A percentile compares a stretch with the other conserved stretches of the same genome.
Conservation (phyloP, 306 rosid species). For the Biancaea sappan region DNA sequence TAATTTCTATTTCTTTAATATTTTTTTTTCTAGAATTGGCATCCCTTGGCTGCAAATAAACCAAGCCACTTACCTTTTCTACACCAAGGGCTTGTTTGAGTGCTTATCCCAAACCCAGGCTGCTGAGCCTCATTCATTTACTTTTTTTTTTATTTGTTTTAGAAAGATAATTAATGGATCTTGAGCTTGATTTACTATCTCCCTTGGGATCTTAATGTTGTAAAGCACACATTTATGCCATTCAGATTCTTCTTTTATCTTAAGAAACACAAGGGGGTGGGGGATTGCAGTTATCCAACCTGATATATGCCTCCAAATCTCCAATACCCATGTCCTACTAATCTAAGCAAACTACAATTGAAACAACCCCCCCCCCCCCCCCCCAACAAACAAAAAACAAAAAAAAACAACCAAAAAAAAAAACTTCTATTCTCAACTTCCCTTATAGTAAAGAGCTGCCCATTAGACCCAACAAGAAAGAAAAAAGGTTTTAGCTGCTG, state of each 20-base stretch:
- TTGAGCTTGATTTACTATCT: slow-evolving; percentile 11
- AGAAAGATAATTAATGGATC: neutral
- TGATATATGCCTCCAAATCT: no score
- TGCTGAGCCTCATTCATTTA: slow-evolving; percentile 7
- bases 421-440: no score
- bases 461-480: no score
- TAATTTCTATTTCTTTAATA: neutral
- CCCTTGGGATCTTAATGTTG: neutral
- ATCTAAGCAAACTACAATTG: no score
- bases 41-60: slow-evolving; percentile 5
- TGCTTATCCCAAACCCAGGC: neutral
- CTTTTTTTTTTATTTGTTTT: neutral
- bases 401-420: no score
- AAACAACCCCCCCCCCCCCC: no score
- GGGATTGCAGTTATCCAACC: no score
- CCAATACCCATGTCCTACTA: no score
- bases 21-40: slow-evolving; percentile 13
- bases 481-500: neutral
- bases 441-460: no score
- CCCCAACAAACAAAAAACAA: no score
- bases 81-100: neutral
- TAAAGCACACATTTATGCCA: neutral
- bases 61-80: neutral
- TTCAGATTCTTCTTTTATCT: neutral
- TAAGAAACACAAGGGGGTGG: no score